Evolutionary conservation across 352 stramenopile species (phyloP).

Genomic region (Albugo laibachii): DNA sequence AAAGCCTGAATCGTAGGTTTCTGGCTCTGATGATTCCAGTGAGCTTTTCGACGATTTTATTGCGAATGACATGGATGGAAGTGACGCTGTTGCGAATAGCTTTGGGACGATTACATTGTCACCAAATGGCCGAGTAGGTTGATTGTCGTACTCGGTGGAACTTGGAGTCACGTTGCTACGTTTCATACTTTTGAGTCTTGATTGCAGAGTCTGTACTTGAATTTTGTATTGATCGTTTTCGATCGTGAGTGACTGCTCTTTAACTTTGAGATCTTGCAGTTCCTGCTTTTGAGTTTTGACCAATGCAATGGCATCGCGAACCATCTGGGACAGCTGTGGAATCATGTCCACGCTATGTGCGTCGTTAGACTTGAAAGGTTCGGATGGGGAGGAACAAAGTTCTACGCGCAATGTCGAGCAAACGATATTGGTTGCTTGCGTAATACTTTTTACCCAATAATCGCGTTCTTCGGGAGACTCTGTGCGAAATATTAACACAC

Average conservation of each 20-base stretch:
- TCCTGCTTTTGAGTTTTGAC: slow-evolving; percentile 49
- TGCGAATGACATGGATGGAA: neutral
- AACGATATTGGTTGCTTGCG: slow-evolving; percentile 13
- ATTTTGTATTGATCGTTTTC: neutral
- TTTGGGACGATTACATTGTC: neutral
- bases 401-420: neutral
- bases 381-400: neutral
- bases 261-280: slow-evolving; percentile 30
- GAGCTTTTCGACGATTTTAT: no score
- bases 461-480: slow-evolving; percentile 20
- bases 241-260: neutral
- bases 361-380: neutral
- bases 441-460: slow-evolving; percentile 30
- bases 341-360: slow-evolving; percentile 11
- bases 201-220: neutral
- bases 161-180: neutral
- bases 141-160: neutral
- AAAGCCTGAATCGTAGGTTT: no score
- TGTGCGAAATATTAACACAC: slow-evolving; percentile 45
- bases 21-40: no score
- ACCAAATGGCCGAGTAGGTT: neutral
- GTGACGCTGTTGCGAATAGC: neutral
- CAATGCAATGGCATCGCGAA: slow-evolving; percentile 45
- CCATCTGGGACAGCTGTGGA: slow-evolving; percentile 26
- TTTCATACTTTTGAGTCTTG: neutral